phyloP scores from a whole-genome alignment of 371 early-diverging fungal genomes.

The Mucor circinelloides region DNA sequence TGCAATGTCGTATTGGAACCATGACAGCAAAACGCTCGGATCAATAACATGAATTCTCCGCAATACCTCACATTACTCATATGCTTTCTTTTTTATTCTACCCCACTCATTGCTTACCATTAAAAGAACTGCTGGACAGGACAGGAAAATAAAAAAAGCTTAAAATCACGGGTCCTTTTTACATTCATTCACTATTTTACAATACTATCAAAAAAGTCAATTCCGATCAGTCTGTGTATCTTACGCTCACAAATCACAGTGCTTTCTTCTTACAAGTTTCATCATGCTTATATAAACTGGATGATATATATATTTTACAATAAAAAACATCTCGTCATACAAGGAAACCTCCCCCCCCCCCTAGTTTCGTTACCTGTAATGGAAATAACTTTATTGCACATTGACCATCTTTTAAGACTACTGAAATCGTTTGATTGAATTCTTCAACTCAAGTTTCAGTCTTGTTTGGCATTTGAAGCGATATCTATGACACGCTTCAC shows the following conservation, averaged over 20 bases:
- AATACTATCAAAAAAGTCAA: not conserved
- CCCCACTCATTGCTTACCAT: slow-evolving; percentile 3
- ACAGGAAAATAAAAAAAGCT: not conserved
- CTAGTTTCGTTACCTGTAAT: not conserved
- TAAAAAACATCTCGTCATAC: not conserved
- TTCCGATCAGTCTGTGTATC: not conserved
- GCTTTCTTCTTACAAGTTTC: not conserved
- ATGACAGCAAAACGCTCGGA: not conserved
- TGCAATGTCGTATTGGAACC: not conserved
- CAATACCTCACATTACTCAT: not conserved
- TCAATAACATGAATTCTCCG: not conserved
- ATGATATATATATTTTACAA: not conserved
- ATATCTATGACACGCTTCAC: too few species aligned
- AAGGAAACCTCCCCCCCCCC: not conserved
- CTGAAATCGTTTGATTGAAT: too few species aligned
- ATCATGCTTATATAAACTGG: not conserved
- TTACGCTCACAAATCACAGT: not conserved
- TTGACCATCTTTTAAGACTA: too few species aligned
- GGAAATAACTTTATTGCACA: not conserved
- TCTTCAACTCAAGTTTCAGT: too few species aligned
- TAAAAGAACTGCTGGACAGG: slow-evolving; percentile 3
- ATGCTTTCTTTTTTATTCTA: not conserved
- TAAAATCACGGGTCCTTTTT: slow-evolving; percentile 1
- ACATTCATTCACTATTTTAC: not conserved
- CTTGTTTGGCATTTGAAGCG: too few species aligned